Base-by-base conservation (phyloP, 805 yeast species). In the Yarrowia bubula region DNA sequence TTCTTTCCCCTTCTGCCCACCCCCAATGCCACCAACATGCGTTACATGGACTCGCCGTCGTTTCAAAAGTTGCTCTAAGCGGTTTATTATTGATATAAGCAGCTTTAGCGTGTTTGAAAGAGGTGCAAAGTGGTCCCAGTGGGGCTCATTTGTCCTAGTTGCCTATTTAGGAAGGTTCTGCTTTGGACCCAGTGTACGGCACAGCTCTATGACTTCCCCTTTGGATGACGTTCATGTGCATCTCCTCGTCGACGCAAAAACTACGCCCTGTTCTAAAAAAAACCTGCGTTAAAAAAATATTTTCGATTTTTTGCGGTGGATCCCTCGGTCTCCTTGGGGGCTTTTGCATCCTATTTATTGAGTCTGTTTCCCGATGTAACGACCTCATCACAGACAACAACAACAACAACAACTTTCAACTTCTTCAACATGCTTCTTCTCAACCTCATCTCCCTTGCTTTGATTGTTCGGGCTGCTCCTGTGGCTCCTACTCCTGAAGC, bases 311-410 rank as follows among this genome's bases (percentile, higher is more conserved):
- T 14, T 38, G 14, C 14, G 58, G 33, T 38, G 58, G 35, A n/a
- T 14, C 43, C 33, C 9, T 38, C 28, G 14, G 9, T 22, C 13
- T 14, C 57, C 42, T 31, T 31, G 42, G 42, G 17, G 37, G 32
- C 57, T 37, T 50, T 51, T 22, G 58, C 58, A 51, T 51, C 42
- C 58, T 51, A 51, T 51, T 51, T 51, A 51, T 51, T 51, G 43
- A 31, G 58, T 22, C 33, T 51, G 43, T 38, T 14, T 14, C 43
- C 42, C 15, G 22, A 15, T 10, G n/a, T 32, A 42, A 48, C 28
- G 32, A 48, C 43, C 35, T 22, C 47, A 13, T 10, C 58, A 37
- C 35, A 14, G 1, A 8, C 14, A 15, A 15, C 22, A 5, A 4
- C 31, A 31, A 4, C 50, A 15, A 48, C 55, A 18, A 48, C 9